Evolutionary conservation across 2,329 filamentous ascomycete species (phyloP).

Genomic region (Botrytis deweyae): DNA sequence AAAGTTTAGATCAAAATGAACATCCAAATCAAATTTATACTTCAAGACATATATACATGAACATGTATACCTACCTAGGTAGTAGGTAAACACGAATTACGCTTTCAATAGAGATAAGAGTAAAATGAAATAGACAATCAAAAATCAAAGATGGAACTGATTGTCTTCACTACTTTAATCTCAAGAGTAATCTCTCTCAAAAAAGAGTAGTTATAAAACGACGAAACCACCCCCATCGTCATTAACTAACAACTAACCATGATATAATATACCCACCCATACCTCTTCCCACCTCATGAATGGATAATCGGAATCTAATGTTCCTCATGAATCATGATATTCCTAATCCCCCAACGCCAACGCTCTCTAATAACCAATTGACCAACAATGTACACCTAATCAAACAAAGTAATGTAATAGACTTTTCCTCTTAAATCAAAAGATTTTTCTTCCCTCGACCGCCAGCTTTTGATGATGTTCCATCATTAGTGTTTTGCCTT

Average conservation of each 20-base stretch:
- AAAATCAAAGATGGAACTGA: not conserved
- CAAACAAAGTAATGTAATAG: not conserved
- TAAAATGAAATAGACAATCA: not conserved
- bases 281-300: slow-evolving; percentile 2
- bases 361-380: slow-evolving; percentile 4
- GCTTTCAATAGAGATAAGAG: not conserved
- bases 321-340: slow-evolving; percentile 5
- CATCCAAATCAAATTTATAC: not conserved
- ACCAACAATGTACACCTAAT: not conserved
- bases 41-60: not conserved
- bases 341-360: slow-evolving; percentile 8
- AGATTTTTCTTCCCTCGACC: slow-evolving; percentile 14
- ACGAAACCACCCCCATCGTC: not conserved
- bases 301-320: not conserved
- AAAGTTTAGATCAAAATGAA: not conserved
- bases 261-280: slow-evolving; percentile 16
- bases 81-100: not conserved
- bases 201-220: not conserved
- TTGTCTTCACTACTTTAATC: not conserved
- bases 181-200: not conserved
- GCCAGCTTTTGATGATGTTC: slow-evolving; percentile 8
- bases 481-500: slow-evolving; percentile 21
- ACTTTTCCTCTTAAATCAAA: not conserved
- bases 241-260: not conserved
- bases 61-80: not conserved